Conservation (phyloP, 202 grass and related monocot genomes). For the Setaria viridis region DNA sequence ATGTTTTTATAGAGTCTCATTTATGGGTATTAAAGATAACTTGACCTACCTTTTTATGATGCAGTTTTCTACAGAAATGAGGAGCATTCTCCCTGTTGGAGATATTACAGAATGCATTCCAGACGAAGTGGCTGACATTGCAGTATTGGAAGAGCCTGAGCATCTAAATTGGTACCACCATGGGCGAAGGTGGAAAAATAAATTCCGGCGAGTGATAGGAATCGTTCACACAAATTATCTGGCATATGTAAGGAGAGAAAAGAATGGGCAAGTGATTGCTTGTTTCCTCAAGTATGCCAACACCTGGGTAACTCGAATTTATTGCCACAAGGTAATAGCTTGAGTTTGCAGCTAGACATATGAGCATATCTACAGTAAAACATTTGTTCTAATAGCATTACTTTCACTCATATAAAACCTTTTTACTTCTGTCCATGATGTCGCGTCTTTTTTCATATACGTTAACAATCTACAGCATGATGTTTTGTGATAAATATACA, state of each 20-base stretch:
- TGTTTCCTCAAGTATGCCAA: slow-evolving; percentile 78
- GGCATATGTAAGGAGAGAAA: slow-evolving; percentile 95
- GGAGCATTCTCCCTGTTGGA: slow-evolving; percentile 90
- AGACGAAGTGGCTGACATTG: slow-evolving; percentile 87
- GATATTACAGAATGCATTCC: slow-evolving; percentile 90
- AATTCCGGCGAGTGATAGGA: slow-evolving; percentile 88
- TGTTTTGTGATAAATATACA: neutral
- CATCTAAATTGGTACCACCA: slow-evolving; percentile 98
- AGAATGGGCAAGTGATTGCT: slow-evolving; percentile 76
- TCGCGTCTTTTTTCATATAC: neutral
- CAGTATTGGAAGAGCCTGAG: slow-evolving; percentile 94
- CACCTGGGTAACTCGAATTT: slow-evolving; percentile 90
- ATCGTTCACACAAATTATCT: slow-evolving; percentile 96
- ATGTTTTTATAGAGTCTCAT: neutral
- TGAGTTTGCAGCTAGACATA: neutral
- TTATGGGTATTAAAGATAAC: slow-evolving; percentile 1
- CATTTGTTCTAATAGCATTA: slow-evolving; percentile 3
- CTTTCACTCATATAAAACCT: neutral
- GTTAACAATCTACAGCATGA: neutral
- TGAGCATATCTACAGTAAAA: neutral
- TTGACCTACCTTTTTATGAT: neutral
- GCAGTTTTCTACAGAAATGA: slow-evolving; percentile 93
- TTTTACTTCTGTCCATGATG: slow-evolving; percentile 25
- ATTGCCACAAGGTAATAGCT: slow-evolving; percentile 88
- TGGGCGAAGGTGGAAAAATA: slow-evolving; percentile 85